Percentiles rank a stretch among this genome's conserved stretches.
phyloP scores from a whole-genome alignment of 306 rosid genomes.

The Vigna hirtella region DNA sequence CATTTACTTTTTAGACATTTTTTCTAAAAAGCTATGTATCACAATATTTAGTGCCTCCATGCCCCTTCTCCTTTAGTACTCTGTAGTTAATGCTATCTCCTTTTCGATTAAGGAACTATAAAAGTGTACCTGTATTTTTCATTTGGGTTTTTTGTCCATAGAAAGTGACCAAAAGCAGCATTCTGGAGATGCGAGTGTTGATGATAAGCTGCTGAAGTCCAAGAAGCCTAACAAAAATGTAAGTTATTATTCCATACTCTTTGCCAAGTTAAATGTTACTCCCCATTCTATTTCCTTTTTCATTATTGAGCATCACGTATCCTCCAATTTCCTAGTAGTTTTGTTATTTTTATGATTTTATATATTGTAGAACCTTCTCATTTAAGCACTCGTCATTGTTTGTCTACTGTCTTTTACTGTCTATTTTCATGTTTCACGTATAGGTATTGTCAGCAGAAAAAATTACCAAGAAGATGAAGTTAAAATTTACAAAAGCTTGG shows the following conservation, averaged over 20 bases:
- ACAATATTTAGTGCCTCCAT: conserved; percentile 8
- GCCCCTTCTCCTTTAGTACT: background rate
- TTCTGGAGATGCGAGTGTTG: conserved; percentile 54
- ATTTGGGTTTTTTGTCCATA: conserved; percentile 43
- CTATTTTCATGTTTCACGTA: conserved; percentile 41
- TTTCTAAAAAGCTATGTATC: background rate
- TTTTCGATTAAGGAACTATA: background rate
- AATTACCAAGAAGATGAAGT: conserved; percentile 74
- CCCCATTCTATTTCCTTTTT: background rate
- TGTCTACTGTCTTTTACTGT: conserved; percentile 6
- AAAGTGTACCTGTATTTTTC: conserved; percentile 31
- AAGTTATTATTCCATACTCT: conserved; percentile 35
- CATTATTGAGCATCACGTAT: conserved; percentile 15
- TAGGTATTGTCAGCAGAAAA: conserved; percentile 67
- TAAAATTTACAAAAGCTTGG: conserved; percentile 94
- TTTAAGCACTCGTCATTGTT: background rate
- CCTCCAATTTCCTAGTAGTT: background rate
- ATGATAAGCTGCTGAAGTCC: conserved; percentile 56
- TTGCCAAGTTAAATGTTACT: conserved; percentile 34
- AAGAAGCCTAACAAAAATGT: conserved; percentile 58
- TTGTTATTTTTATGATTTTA: background rate
- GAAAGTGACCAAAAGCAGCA: conserved; percentile 54
- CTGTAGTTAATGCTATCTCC: background rate
- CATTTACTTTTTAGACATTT: conserved; percentile 21
- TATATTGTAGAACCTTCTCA: background rate